Evolutionary conservation across 306 rosid species (phyloP), one percentile per base, ranked within the genome.

Genomic region (Sindora glabra): DNA sequence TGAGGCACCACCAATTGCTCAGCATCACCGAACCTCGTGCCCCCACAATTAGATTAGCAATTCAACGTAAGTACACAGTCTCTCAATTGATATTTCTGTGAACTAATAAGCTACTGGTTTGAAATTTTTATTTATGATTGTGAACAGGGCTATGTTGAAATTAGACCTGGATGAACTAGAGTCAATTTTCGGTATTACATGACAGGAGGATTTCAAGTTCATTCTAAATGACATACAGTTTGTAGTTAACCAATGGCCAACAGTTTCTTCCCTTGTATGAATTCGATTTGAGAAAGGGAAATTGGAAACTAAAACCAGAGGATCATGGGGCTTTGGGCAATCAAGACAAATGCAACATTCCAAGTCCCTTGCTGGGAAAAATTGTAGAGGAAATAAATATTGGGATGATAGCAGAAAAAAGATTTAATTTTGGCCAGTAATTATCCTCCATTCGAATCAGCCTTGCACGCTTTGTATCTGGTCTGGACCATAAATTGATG

Each of bases 111-210:
- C 8, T 2, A 5, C 1, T 1, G 2, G n/a, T n/a, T n/a, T n/a
- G n/a, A 21, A n/a, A 12, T 18, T 51, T 3, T n/a, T 1, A 3
- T 44, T 57, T 37, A 18, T 36, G 16, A 8, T 37, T 62, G 14
- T 41, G 27, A 5, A 49, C 5, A 86, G 92, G 95, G 98, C 2
- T 83, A 83, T 34, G 66, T 73, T 8, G 96, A 96, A 70, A 66
- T 76, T 4, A 88, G 83, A 73, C 95, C 98, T 0, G 95, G 96
- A 69, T 91, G 98, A 96, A 81, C 92, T 10, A 55, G 95, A 73
- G 72, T 91, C 47, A 88, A 92, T 68, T 86, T 91, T 51, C 96
- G 95, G 13, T 88, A 88, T 75, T 88, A 85, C 79, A 83, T 85
- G 79, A 64, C 78, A 5, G 74, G 81, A 13, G 9, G 95, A 88